Percentiles rank a stretch among this genome's conserved stretches.
These are phyloP conservation scores for Penium margaritaceum DNA, from an alignment of 139 green algal genomes.

Conservation along the genomic window DNA sequence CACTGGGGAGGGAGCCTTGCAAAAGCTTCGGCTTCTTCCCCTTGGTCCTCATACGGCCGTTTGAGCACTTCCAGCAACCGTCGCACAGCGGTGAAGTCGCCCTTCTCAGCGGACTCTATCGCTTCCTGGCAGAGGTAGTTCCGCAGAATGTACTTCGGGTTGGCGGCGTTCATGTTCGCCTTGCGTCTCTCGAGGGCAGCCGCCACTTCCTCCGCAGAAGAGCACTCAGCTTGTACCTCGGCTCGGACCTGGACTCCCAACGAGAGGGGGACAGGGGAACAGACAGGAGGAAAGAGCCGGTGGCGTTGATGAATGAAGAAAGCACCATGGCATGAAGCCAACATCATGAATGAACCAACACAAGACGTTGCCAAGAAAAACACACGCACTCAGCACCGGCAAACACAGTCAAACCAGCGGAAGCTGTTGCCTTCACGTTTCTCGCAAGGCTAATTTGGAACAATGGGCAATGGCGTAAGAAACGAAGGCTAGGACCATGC, in stretches of 20 bases:
- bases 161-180: constrained; percentile 43
- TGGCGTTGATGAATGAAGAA: background rate
- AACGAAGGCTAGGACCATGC: no score
- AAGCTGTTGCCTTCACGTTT: no score
- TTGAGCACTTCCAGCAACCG: constrained; percentile 32
- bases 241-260: background rate
- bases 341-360: background rate
- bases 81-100: constrained; percentile 35
- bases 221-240: no score
- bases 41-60: constrained; percentile 46
- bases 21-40: constrained; percentile 32
- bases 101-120: constrained; percentile 47
- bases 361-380: no score
- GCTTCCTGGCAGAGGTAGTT: constrained; percentile 51
- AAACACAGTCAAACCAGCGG: no score
- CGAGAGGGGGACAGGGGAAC: background rate
- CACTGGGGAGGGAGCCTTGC: constrained; percentile 17
- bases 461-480: no score
- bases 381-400: no score
- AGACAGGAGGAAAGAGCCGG: background rate
- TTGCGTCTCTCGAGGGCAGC: constrained; percentile 29
- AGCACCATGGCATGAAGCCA: background rate
- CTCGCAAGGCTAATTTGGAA: no score
- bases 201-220: constrained; percentile 7
- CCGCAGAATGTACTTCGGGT: constrained; percentile 47